Conservation (phyloP, 306 rosid genomes). For the Neltuma alba region DNA sequence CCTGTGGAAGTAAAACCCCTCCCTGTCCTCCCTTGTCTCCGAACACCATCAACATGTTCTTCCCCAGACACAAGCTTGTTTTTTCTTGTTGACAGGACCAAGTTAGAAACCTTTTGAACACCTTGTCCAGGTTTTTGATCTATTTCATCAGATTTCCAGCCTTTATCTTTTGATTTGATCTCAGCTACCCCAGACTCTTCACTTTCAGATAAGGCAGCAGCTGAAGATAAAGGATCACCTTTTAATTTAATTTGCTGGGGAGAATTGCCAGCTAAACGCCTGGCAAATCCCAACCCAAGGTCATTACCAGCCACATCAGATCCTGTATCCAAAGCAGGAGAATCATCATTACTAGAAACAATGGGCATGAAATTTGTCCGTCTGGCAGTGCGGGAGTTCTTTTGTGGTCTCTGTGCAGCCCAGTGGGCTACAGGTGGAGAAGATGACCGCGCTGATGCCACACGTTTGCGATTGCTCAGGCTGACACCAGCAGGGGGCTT, state of each 20-base stretch:
- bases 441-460: constrained; percentile 72
- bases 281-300: constrained; percentile 65
- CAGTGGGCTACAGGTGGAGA: constrained; percentile 91
- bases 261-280: constrained; percentile 74
- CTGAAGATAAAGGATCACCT: constrained; percentile 77
- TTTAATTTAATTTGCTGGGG: constrained; percentile 82
- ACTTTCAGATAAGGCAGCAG: constrained; percentile 84
- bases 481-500: constrained; percentile 86
- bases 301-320: constrained; percentile 82
- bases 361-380: constrained; percentile 78
- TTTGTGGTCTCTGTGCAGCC: constrained; percentile 91
- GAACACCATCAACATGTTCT: constrained; percentile 93
- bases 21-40: constrained; percentile 98
- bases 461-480: constrained; percentile 84
- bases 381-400: constrained; percentile 95
- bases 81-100: constrained; percentile 74
- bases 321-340: constrained; percentile 64
- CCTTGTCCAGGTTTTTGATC: constrained; percentile 78
- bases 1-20: constrained; percentile 69
- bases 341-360: constrained; percentile 77
- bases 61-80: constrained; percentile 78
- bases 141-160: constrained; percentile 66
- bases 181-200: constrained; percentile 95
- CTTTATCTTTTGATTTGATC: constrained; percentile 75
- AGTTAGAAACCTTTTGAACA: constrained; percentile 66